A percentile compares a stretch with the other conserved stretches of the same genome.
Evolutionary conservation across 169 alveolate species (phyloP).

Genomic region (Plasmodium vinckei): DNA sequence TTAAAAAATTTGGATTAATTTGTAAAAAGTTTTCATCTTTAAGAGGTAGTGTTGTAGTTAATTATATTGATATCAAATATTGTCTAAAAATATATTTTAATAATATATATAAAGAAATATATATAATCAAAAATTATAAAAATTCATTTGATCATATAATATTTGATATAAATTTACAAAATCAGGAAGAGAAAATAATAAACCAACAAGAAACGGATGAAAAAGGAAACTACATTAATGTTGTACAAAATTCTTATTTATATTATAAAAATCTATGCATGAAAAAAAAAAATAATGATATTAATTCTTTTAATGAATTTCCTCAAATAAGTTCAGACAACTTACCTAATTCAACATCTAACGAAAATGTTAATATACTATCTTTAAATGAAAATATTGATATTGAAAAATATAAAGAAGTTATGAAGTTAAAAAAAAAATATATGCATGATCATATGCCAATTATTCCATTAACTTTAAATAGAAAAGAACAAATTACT

Average conservation of each 20-base stretch:
- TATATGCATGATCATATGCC: conserved; percentile 76
- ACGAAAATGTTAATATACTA: conserved; percentile 48
- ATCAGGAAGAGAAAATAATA: background rate
- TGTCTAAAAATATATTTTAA: conserved; percentile 29
- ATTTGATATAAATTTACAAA: conserved; percentile 19
- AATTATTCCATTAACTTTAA: conserved; percentile 41
- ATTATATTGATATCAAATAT: conserved; percentile 63
- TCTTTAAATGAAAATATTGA: conserved; percentile 51
- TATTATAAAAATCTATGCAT: conserved; percentile 53
- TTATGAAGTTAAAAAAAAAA: conserved; percentile 60
- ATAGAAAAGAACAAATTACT: conserved; percentile 57
- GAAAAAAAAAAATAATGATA: conserved; percentile 22
- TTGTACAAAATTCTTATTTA: conserved; percentile 53
- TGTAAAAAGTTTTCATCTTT: conserved; percentile 52
- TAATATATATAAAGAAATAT: conserved; percentile 55
- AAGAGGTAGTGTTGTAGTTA: conserved; percentile 65
- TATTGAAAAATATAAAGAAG: conserved; percentile 64
- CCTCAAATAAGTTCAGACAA: background rate
- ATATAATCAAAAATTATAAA: conserved; percentile 13
- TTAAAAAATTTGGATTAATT: conserved; percentile 34
- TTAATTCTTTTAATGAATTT: conserved; percentile 5
- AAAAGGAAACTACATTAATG: conserved; percentile 50
- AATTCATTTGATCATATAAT: conserved; percentile 1
- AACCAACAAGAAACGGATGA: conserved; percentile 1
- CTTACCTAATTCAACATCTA: conserved; percentile 11